A percentile compares a stretch with the other conserved stretches of the same genome.
phyloP scores from a whole-genome alignment of 2,329 filamentous ascomycete species.

The Hymenoscyphus repandus region DNA sequence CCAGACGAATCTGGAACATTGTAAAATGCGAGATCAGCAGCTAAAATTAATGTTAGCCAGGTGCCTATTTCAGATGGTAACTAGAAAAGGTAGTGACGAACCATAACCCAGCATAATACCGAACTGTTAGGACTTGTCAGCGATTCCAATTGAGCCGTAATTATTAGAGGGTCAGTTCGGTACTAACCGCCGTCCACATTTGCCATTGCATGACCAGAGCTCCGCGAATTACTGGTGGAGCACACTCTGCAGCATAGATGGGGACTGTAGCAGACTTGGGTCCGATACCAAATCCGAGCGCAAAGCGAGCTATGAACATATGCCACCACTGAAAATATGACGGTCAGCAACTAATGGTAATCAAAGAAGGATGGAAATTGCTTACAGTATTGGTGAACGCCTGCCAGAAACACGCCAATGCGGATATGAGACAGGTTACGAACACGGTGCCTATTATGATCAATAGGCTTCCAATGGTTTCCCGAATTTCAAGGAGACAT shows the following conservation, averaged over 20 bases:
- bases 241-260: conserved; percentile 64
- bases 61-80: no score
- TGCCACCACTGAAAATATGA: not conserved
- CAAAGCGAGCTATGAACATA: conserved; percentile 66
- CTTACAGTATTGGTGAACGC: conserved; percentile 43
- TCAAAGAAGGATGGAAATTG: no score
- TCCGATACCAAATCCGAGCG: conserved; percentile 65
- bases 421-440: conserved; percentile 59
- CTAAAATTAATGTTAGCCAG: no score
- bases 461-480: no score
- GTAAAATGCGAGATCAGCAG: conserved; percentile 57
- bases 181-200: conserved; percentile 34
- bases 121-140: conserved; percentile 30
- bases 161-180: conserved; percentile 2
- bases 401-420: conserved; percentile 45
- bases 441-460: conserved; percentile 49
- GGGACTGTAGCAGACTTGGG: conserved; percentile 66
- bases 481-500: no score
- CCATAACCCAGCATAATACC: conserved; percentile 53
- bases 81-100: no score
- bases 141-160: not conserved
- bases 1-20: conserved; percentile 45
- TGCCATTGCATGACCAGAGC: conserved; percentile 73
- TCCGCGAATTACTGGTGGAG: conserved; percentile 58
- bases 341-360: not conserved